A percentile compares a stretch with the other conserved stretches of the same genome.
These are phyloP conservation scores for Vitis cinerea DNA, from an alignment of 164 flowering plant species.

Conservation along the genomic window DNA sequence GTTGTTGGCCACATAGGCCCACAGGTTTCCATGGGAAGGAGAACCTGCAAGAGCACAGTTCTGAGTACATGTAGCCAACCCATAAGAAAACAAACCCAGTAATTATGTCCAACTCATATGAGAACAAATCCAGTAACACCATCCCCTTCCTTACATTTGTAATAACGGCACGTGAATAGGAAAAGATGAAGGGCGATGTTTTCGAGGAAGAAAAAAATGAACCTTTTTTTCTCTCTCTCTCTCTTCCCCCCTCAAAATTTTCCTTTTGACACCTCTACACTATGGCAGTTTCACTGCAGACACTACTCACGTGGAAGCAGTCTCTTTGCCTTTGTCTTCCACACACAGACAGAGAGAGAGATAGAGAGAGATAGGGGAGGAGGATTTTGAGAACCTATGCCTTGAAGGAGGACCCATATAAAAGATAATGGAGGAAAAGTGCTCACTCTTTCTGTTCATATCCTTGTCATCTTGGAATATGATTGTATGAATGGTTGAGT, in stretches of 20 bases:
- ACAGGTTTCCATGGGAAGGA: slow-evolving; percentile 32
- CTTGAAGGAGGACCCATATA: too few species aligned
- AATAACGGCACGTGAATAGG: slow-evolving; percentile 48
- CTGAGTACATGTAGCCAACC: slow-evolving; percentile 43
- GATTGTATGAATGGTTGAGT: too few species aligned
- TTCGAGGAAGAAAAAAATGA: slow-evolving; percentile 12
- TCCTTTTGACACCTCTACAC: slow-evolving; percentile 6
- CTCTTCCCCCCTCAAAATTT: background rate
- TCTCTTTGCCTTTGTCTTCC: slow-evolving; percentile 15
- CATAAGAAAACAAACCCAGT: slow-evolving; percentile 54
- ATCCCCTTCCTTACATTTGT: slow-evolving; percentile 17
- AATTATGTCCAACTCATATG: slow-evolving; percentile 30
- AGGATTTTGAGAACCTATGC: background rate
- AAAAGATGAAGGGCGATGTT: slow-evolving; percentile 28
- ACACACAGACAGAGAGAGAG: slow-evolving; percentile 13
- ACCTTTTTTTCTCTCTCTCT: slow-evolving; percentile 1
- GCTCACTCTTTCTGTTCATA: too few species aligned
- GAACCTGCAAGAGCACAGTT: slow-evolving; percentile 25
- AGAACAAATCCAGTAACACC: slow-evolving; percentile 41
- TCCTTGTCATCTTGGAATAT: too few species aligned
- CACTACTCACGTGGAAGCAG: slow-evolving; percentile 31
- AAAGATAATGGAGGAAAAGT: too few species aligned
- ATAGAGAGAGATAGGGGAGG: background rate
- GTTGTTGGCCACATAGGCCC: slow-evolving; percentile 14
- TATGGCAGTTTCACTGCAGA: slow-evolving; percentile 23